Evolutionary conservation across 257 asterid genomes (phyloP).

Genomic region (Capsicum baccatum): DNA sequence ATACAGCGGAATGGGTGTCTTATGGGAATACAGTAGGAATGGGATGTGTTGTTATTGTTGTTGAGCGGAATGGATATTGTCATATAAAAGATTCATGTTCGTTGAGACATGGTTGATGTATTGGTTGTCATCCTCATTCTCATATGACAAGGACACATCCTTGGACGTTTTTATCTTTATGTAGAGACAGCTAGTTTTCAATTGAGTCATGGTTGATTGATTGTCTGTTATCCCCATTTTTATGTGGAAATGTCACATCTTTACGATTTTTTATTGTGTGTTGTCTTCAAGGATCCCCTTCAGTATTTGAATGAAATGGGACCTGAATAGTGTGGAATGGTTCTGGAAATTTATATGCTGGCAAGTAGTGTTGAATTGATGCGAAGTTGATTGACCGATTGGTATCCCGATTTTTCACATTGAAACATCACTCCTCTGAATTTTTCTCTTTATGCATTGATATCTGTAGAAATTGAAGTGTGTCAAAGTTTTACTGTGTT

Average conservation of each 20-base stretch:
- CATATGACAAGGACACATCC: background rate
- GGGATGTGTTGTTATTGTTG: no score
- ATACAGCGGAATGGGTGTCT: background rate
- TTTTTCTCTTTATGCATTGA: background rate
- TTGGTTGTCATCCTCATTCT: background rate
- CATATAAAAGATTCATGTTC: background rate
- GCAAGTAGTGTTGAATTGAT: conserved; percentile 12
- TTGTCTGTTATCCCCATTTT: conserved; percentile 4
- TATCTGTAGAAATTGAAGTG: background rate
- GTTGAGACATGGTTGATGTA: background rate
- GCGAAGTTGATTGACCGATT: background rate
- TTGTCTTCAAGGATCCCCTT: background rate
- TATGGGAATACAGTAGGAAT: no score
- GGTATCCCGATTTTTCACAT: background rate
- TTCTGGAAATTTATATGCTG: background rate
- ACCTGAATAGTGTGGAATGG: background rate
- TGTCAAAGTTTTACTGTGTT: background rate
- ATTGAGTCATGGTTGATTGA: background rate
- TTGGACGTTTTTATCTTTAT: background rate
- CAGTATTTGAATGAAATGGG: background rate
- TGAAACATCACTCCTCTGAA: background rate
- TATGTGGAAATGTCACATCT: no score
- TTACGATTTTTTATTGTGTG: no score
- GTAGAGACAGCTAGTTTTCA: background rate
- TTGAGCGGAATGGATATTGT: no score